A percentile compares a stretch with the other conserved stretches of the same genome.
Conservation (phyloP, 768 basidiomycete genomes). For the Pisolithus marmoratus region DNA sequence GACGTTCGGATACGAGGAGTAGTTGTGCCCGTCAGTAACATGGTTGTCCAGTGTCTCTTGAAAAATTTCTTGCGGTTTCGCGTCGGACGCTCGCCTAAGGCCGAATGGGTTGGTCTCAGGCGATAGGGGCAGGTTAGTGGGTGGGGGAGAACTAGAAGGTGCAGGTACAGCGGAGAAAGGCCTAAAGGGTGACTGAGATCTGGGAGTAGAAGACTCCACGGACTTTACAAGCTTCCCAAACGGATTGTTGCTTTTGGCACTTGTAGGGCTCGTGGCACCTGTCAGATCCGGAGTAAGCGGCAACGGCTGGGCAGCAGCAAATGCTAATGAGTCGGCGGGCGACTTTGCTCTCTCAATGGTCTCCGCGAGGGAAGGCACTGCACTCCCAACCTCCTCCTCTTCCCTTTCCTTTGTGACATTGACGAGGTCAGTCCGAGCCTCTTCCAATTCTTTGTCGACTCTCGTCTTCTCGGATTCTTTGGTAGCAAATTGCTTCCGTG, state of each 20-base stretch:
- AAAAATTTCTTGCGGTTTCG: constrained; percentile 4
- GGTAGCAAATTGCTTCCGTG: constrained; percentile 85
- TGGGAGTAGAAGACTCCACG: constrained; percentile 33
- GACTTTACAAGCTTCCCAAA: constrained; percentile 69
- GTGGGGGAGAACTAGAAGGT: constrained; percentile 24
- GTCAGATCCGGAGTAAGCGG: constrained; percentile 63
- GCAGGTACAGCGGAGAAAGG: constrained; percentile 38
- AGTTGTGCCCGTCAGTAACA: constrained; percentile 13
- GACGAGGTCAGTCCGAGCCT: constrained; percentile 51
- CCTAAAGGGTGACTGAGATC: constrained; percentile 58
- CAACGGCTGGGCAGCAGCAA: constrained; percentile 68
- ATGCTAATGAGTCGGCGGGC: constrained; percentile 41
- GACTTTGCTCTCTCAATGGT: constrained; percentile 32
- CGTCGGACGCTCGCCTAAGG: constrained; percentile 31
- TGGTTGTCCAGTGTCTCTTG: constrained; percentile 19
- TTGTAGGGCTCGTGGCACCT: constrained; percentile 39
- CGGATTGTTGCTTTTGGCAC: constrained; percentile 81
- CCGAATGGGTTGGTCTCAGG: constrained; percentile 47
- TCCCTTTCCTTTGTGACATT: constrained; percentile 50
- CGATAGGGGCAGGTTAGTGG: constrained; percentile 7
- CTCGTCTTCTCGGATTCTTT: constrained; percentile 75
- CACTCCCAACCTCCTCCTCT: constrained; percentile 41
- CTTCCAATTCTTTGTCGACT: constrained; percentile 66
- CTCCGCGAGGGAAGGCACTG: constrained; percentile 2
- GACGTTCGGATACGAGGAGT: constrained; percentile 14